These are phyloP conservation scores for Tephrocybe rancida DNA, from an alignment of 768 basidiomycete genomes.

Conservation along the genomic window DNA sequence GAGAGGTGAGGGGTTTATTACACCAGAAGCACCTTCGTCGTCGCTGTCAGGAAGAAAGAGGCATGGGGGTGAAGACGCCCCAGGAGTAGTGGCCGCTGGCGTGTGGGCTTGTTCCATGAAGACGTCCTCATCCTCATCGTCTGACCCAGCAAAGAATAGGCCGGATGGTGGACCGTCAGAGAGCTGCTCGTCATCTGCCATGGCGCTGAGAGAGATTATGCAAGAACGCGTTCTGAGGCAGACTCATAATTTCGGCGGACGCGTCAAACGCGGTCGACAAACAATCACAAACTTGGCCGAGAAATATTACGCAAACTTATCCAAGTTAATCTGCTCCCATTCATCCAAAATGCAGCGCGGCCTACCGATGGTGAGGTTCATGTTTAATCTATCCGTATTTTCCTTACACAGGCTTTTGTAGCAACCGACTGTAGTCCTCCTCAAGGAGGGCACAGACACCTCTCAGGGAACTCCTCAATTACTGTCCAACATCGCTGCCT, in stretches of 20 bases:
- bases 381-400: not conserved
- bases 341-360: slow-evolving; percentile 77
- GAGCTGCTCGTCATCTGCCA: slow-evolving; percentile 28
- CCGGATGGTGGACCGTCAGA: slow-evolving; percentile 33
- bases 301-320: slow-evolving; percentile 25
- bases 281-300: slow-evolving; percentile 38
- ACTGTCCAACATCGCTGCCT: slow-evolving; percentile 95
- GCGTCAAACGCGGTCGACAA: slow-evolving; percentile 39
- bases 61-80: slow-evolving; percentile 21
- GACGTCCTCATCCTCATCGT: slow-evolving; percentile 45
- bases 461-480: slow-evolving; percentile 94
- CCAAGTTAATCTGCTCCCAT: slow-evolving; percentile 17
- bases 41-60: slow-evolving; percentile 39
- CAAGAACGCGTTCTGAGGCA: slow-evolving; percentile 24
- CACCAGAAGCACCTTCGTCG: slow-evolving; percentile 26
- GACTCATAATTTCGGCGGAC: slow-evolving; percentile 23
- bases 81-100: slow-evolving; percentile 15
- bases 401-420: slow-evolving; percentile 32
- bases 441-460: slow-evolving; percentile 94
- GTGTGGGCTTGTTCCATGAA: slow-evolving; percentile 15
- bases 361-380: slow-evolving; percentile 66
- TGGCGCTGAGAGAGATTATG: slow-evolving; percentile 3
- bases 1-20: slow-evolving; percentile 6
- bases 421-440: slow-evolving; percentile 98
- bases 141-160: slow-evolving; percentile 65